Conservation (phyloP, 2,329 filamentous ascomycete genomes). For the Pyrenophora tritici-repentis region DNA sequence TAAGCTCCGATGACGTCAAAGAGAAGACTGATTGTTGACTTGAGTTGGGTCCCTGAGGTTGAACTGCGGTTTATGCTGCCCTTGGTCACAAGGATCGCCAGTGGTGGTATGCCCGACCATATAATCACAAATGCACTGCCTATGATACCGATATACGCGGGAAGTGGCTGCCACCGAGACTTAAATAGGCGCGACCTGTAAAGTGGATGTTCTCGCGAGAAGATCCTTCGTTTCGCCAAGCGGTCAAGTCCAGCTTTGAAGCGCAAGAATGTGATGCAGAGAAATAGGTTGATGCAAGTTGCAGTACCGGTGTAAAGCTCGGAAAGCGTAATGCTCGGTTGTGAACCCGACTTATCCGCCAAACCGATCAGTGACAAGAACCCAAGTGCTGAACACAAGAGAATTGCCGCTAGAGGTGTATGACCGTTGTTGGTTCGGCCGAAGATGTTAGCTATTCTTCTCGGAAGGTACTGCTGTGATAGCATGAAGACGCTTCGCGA, state of each 20-base stretch:
- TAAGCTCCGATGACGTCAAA: slow-evolving; percentile 35
- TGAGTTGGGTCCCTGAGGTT: slow-evolving; percentile 13
- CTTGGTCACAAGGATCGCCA: slow-evolving; percentile 30
- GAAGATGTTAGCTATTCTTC: slow-evolving; percentile 23
- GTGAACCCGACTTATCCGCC: slow-evolving; percentile 24
- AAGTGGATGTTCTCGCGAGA: slow-evolving; percentile 28
- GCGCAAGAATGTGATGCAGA: slow-evolving; percentile 38
- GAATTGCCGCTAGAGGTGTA: slow-evolving; percentile 37
- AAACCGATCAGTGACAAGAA: slow-evolving; percentile 35
- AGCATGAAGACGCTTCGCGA: slow-evolving; percentile 39
- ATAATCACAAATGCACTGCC: slow-evolving; percentile 30
- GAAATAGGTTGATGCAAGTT: slow-evolving; percentile 34
- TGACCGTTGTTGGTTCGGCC: slow-evolving; percentile 39
- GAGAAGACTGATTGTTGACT: slow-evolving; percentile 20
- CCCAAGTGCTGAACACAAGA: slow-evolving; percentile 34
- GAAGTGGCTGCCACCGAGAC: slow-evolving; percentile 40
- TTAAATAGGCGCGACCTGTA: slow-evolving; percentile 37
- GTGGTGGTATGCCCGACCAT: slow-evolving; percentile 33
- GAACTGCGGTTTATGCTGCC: background rate
- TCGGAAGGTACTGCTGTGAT: slow-evolving; percentile 28
- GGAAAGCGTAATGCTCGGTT: slow-evolving; percentile 34
- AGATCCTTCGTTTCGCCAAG: slow-evolving; percentile 20
- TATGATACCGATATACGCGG: slow-evolving; percentile 36
- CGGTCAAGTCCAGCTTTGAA: slow-evolving; percentile 31
- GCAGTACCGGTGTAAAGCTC: slow-evolving; percentile 35